Evolutionary conservation across 805 yeast species (phyloP), one percentile per base, ranked within the genome.

Genomic region (Spathaspora arborariae): DNA sequence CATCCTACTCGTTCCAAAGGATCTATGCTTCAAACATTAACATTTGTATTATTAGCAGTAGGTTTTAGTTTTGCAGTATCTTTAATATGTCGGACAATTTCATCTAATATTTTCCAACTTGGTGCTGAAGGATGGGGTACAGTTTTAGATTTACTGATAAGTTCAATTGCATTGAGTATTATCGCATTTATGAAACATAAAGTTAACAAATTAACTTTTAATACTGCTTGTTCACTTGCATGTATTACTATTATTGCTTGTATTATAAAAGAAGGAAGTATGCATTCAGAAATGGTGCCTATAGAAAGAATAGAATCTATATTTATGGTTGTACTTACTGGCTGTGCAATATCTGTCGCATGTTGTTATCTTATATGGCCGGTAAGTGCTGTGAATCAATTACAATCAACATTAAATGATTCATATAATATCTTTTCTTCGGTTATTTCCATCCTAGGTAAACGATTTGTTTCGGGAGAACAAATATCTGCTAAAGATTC

Each of bases 1-100:
- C 94, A 88, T 58, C 89, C 96, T 0, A 78, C 91, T 1, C 64
- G 96, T 42, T 76, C 94, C 0, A 78, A 79, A 47, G 96, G 96
- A 0, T 79, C 88, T 16, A 88, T 88, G 92, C 76, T 81, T 49
- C 89, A 88, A 58, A 82, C 90, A 10, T 61, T 85, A 15, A 58
- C 79, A 39, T 88, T 80, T 64, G 91, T 84, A 2, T 54, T 73
- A 0, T 47, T 78, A 2, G 70, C 89, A 1, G 63, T 86, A 13
- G 44, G 68, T 3, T 88, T 72, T 65, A 78, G 81, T 39, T 75
- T 80, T 45, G 45, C 71, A 0, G 74, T 82, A 7, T 75, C 86
- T 3, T 60, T 80, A 13, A 52, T 68, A 1, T 75, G 87, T 41
- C 75, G 86, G 63, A 58, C 69, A 1, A 56, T 80, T 1, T 74